A percentile compares a stretch with the other conserved stretches of the same genome.
phyloP scores from a whole-genome alignment of 2,329 filamentous ascomycete species.

The Penicillium sp. region DNA sequence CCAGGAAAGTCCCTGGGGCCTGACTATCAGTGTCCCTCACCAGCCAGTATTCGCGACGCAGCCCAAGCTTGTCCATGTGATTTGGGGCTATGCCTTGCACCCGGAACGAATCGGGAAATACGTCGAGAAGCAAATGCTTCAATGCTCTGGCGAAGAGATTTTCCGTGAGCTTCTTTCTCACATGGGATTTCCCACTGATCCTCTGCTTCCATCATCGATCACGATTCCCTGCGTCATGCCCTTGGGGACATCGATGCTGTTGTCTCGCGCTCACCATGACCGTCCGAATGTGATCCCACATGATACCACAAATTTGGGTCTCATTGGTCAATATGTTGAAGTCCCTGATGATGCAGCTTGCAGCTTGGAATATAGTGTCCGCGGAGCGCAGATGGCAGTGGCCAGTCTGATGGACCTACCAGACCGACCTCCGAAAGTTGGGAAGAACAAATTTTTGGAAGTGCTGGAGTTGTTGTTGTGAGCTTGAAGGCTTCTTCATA shows the following conservation, averaged over 20 bases:
- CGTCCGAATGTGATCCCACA: conserved; percentile 41
- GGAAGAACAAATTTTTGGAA: not conserved
- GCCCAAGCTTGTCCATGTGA: not conserved
- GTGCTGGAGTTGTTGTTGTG: not conserved
- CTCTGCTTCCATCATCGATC: conserved; percentile 28
- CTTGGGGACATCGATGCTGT: conserved; percentile 32
- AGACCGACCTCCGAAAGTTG: not conserved
- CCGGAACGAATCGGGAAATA: not conserved
- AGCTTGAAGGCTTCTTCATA: not conserved
- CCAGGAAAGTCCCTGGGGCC: not conserved
- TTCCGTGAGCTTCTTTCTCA: conserved; percentile 23
- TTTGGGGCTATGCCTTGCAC: not conserved
- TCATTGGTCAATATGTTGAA: conserved; percentile 47
- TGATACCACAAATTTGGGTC: conserved; percentile 39
- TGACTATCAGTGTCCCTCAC: not conserved
- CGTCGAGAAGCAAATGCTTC: not conserved
- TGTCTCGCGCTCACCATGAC: conserved; percentile 25
- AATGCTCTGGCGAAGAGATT: not conserved
- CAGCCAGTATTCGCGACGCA: conserved; percentile 1
- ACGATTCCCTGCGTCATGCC: conserved; percentile 45
- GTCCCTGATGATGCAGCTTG: conserved; percentile 41
- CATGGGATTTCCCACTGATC: conserved; percentile 33
- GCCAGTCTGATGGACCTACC: not conserved
- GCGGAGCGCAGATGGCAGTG: conserved; percentile 1
- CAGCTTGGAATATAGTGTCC: conserved; percentile 32